These are phyloP conservation scores for Candida railenensis DNA, from an alignment of 805 yeast genomes.

Conservation along the genomic window DNA sequence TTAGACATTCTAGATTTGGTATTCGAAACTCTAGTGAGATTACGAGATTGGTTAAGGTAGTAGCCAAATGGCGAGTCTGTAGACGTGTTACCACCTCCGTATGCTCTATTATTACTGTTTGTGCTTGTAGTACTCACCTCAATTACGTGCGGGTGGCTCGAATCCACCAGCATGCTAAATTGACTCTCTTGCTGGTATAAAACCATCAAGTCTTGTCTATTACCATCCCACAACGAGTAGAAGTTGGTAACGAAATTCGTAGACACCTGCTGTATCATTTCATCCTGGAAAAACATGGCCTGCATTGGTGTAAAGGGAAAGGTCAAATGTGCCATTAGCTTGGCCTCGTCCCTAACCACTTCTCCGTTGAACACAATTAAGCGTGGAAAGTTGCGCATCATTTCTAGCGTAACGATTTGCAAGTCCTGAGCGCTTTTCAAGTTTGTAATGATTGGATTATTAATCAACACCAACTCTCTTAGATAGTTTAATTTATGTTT, in stretches of 20 bases:
- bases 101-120: conserved; percentile 8
- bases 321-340: conserved; percentile 47
- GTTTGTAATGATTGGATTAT: conserved; percentile 68
- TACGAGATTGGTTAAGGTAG: conserved; percentile 74
- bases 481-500: conserved; percentile 69
- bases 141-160: conserved; percentile 56
- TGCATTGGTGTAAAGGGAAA: conserved; percentile 58
- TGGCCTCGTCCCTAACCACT: conserved; percentile 70
- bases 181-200: conserved; percentile 82
- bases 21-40: conserved; percentile 60
- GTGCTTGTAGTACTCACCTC: conserved; percentile 8
- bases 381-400: conserved; percentile 76
- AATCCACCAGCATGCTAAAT: conserved; percentile 78
- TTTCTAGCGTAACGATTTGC: conserved; percentile 53
- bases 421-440: conserved; percentile 20
- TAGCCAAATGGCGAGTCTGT: conserved; percentile 52
- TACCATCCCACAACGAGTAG: conserved; percentile 77
- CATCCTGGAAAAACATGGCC: conserved; percentile 78
- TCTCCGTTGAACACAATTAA: conserved; percentile 77
- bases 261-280: conserved; percentile 65
- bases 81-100: conserved; percentile 7
- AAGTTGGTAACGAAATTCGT: conserved; percentile 78
- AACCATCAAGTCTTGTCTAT: conserved; percentile 65
- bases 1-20: conserved; percentile 56
- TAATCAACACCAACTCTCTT: conserved; percentile 73